Conservation (phyloP, 169 alveolate species). For the Eimeria praecox region DNA sequence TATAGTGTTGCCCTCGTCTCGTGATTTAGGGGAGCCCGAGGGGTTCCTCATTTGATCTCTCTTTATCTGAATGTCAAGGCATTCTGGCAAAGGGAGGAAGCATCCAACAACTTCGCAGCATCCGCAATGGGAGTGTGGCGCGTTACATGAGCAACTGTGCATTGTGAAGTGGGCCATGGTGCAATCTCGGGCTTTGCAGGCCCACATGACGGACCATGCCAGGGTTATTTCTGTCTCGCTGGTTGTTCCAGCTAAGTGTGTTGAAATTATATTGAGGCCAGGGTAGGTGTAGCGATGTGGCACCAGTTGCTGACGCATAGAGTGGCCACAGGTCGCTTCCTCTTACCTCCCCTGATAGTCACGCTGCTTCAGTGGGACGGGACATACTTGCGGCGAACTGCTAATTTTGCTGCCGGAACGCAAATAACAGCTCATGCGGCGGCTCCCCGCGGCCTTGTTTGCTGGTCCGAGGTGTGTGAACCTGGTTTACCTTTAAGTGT, state of each 20-base stretch:
- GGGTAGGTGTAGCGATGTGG: background rate
- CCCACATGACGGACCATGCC: background rate
- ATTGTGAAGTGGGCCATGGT: background rate
- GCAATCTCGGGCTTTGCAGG: background rate
- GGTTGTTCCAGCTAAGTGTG: background rate
- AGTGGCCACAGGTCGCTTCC: background rate
- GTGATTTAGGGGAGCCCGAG: background rate
- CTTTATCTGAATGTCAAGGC: background rate
- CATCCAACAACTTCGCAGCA: background rate
- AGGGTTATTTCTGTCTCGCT: background rate
- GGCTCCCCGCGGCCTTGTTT: background rate
- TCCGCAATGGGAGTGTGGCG: background rate
- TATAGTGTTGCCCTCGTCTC: background rate
- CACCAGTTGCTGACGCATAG: background rate
- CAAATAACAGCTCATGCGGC: background rate
- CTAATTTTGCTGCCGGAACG: background rate
- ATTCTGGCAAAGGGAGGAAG: background rate
- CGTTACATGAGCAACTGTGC: background rate
- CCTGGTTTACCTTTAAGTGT: slow-evolving; percentile 8
- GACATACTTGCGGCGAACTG: background rate
- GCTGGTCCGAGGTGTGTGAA: background rate
- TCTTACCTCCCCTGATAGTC: background rate
- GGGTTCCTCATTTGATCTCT: background rate
- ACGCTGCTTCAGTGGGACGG: slow-evolving; percentile 17
- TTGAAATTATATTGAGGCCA: background rate